These are phyloP conservation scores for Saitozyma podzolica DNA, from an alignment of 768 basidiomycete genomes.

Conservation along the genomic window DNA sequence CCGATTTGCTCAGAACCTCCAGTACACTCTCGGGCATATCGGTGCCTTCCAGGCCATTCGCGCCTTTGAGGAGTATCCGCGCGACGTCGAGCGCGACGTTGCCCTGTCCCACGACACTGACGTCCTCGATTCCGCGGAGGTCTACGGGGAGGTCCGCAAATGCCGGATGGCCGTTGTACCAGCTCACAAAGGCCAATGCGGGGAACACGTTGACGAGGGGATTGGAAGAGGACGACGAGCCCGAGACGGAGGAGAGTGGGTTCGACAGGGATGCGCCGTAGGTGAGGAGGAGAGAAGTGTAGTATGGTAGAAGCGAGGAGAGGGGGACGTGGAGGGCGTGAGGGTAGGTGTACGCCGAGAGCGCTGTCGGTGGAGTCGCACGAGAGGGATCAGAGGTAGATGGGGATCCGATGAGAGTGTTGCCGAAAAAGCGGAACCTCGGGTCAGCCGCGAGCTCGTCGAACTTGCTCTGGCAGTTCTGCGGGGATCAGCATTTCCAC, in stretches of 20 bases:
- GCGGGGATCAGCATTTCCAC: neutral
- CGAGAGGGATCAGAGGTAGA: conserved; percentile 20
- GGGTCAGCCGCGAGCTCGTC: conserved; percentile 75
- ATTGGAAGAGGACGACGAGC: conserved; percentile 56
- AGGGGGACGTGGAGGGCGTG: conserved; percentile 65
- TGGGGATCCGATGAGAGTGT: conserved; percentile 59
- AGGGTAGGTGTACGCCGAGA: conserved; percentile 56
- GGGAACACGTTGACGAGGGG: conserved; percentile 61
- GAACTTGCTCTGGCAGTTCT: conserved; percentile 98
- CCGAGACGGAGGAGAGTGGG: conserved; percentile 59
- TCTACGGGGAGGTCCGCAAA: conserved; percentile 67
- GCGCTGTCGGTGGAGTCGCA: conserved; percentile 16
- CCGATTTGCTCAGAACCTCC: conserved; percentile 63
- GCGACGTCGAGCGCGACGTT: conserved; percentile 93
- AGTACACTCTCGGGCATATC: conserved; percentile 79
- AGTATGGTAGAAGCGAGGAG: conserved; percentile 64
- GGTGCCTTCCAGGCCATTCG: conserved; percentile 62
- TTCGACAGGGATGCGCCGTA: conserved; percentile 71
- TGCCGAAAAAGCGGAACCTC: conserved; percentile 87
- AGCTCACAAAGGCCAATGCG: conserved; percentile 83
- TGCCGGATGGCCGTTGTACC: conserved; percentile 93
- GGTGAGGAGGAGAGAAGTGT: conserved; percentile 82
- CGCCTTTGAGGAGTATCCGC: conserved; percentile 76
- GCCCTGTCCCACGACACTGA: conserved; percentile 87
- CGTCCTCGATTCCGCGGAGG: conserved; percentile 60